These are phyloP conservation scores for Calonectria pauciramosa DNA, from an alignment of 2,329 filamentous ascomycete genomes.

Conservation along the genomic window DNA sequence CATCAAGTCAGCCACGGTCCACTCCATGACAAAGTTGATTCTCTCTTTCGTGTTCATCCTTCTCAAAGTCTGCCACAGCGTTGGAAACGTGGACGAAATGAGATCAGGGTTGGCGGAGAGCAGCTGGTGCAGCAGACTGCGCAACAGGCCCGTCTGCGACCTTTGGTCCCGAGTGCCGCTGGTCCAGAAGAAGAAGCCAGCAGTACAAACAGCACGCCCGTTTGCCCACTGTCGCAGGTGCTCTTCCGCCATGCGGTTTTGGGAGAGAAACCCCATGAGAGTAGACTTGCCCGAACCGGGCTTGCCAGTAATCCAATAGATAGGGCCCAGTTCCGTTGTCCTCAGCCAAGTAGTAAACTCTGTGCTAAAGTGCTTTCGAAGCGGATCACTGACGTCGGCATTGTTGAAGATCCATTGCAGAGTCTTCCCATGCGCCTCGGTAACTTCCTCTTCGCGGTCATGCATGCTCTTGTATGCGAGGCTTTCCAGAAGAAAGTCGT, in stretches of 20 bases:
- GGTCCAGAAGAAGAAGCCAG: conserved; percentile 62
- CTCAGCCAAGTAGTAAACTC: conserved; percentile 48
- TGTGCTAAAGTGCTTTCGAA: conserved; percentile 19
- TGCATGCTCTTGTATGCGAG: conserved; percentile 51
- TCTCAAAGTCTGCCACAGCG: conserved; percentile 45
- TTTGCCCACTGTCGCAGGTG: conserved; percentile 46
- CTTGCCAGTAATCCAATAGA: conserved; percentile 57
- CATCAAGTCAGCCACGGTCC: conserved; percentile 48
- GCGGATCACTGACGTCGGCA: neutral
- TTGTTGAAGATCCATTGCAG: conserved; percentile 54
- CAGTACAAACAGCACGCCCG: conserved; percentile 45
- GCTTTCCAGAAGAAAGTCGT: conserved; percentile 49
- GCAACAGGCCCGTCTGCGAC: conserved; percentile 53
- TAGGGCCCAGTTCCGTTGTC: conserved; percentile 33
- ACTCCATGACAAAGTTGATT: conserved; percentile 47
- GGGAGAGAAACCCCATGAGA: conserved; percentile 55
- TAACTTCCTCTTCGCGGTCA: conserved; percentile 49
- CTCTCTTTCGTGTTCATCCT: conserved; percentile 49
- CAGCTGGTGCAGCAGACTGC: conserved; percentile 54
- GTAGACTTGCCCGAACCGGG: conserved; percentile 63
- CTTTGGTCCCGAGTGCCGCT: conserved; percentile 55
- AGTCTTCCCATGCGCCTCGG: conserved; percentile 48
- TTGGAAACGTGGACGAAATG: conserved; percentile 44
- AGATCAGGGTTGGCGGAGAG: conserved; percentile 43
- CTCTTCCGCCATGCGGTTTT: conserved; percentile 34